Percentiles rank a stretch among this genome's conserved stretches.
These are phyloP conservation scores for Xylaria palmicola DNA, from an alignment of 495 filamentous ascomycete species.

Conservation along the genomic window DNA sequence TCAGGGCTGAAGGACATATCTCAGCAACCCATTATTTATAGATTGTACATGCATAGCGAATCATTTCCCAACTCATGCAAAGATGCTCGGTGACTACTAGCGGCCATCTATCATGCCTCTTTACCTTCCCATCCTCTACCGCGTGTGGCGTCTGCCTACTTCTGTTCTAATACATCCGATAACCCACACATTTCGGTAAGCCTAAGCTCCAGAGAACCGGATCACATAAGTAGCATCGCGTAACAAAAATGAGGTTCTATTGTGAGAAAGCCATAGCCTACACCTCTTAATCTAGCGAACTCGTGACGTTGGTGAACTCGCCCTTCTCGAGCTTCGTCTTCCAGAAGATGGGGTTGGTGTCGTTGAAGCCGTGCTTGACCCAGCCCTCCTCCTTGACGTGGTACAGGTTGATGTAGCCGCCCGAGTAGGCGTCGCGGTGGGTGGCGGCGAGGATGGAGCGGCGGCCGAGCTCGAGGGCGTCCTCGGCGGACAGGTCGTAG, in stretches of 20 bases:
- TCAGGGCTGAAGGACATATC: background rate
- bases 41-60: slow-evolving; percentile 28
- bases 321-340: slow-evolving; percentile 97
- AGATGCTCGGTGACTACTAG: slow-evolving; percentile 18
- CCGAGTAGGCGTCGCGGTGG: slow-evolving; percentile 95
- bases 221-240: background rate
- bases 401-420: slow-evolving; percentile 97
- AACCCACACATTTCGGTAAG: background rate
- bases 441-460: slow-evolving; percentile 95
- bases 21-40: background rate
- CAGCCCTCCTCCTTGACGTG: slow-evolving; percentile 98
- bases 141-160: background rate
- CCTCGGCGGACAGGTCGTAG: slow-evolving; percentile 81
- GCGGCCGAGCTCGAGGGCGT: slow-evolving; percentile 85
- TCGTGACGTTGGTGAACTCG: slow-evolving; percentile 96
- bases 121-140: slow-evolving; percentile 10
- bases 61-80: background rate
- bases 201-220: background rate
- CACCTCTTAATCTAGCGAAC: slow-evolving; percentile 59
- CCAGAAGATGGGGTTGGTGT: slow-evolving; percentile 98
- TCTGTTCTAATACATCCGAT: background rate
- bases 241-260: no score
- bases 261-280: background rate
- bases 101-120: slow-evolving; percentile 25
- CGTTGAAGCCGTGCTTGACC: slow-evolving; percentile 96